Evolutionary conservation across 441 rosid species (phyloP).

Genomic region (Erodium texanum): DNA sequence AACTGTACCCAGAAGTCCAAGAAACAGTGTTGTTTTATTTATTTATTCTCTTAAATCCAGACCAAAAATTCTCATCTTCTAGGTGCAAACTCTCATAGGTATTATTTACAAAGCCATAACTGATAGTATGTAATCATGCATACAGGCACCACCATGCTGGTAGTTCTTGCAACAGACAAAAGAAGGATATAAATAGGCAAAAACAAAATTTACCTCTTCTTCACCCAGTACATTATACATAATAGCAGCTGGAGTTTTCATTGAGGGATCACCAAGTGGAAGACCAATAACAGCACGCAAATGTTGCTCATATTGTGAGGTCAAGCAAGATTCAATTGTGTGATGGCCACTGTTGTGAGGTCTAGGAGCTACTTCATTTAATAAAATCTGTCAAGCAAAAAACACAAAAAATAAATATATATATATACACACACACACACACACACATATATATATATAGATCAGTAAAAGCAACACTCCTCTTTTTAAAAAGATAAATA

Average conservation of each 20-base stretch:
- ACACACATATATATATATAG: no score
- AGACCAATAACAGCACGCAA: conserved; percentile 85
- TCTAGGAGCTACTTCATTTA: conserved; percentile 96
- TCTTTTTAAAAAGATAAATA: no score
- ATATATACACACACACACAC: no score
- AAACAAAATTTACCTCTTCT: conserved; percentile 47
- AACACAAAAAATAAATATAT: conserved; percentile 9
- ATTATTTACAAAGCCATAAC: neutral
- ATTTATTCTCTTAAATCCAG: neutral
- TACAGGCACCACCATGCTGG: neutral
- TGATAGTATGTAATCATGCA: neutral
- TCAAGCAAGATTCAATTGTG: conserved; percentile 86
- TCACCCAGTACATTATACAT: conserved; percentile 90
- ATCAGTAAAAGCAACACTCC: conserved; percentile 2
- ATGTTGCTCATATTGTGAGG: conserved; percentile 91
- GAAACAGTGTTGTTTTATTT: neutral
- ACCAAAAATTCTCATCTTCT: neutral
- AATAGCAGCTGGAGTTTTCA: conserved; percentile 85
- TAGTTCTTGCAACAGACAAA: neutral
- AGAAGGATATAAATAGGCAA: neutral
- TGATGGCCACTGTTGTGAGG: conserved; percentile 99
- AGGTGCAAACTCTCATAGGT: neutral
- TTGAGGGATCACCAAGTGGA: conserved; percentile 94
- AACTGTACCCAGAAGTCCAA: neutral
- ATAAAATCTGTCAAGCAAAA: conserved; percentile 44